Evolutionary conservation across 371 early-diverging fungal species (phyloP), one percentile per base, ranked within the genome.

Genomic region (Mortierella sp.): DNA sequence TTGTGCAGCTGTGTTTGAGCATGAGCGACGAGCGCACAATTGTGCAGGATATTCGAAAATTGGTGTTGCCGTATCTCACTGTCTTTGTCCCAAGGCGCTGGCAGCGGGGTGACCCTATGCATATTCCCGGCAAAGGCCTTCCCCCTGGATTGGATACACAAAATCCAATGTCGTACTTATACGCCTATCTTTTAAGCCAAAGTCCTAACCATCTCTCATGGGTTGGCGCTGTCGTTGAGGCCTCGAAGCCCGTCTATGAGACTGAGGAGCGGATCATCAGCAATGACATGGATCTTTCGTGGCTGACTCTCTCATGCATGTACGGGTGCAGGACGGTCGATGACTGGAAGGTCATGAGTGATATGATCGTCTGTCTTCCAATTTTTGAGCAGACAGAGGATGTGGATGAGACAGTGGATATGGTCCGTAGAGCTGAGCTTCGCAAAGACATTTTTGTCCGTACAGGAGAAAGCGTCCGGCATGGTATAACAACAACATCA

Each of bases 291-390:
- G 87, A 87, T 34, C 65, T 90, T 0, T 79, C 89, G 0, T 78
- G 87, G 56, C 56, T 91, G 17, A 86, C 84, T 0, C 55, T 90
- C 15, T 80, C 89, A 0, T 79, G 86, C 54, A 65, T 84, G 30
- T 90, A 90, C 43, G 81, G 84, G 2, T 83, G 81, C 28, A 58
- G 83, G 30, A 72, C 72, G n/a, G 66, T 57, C 69, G 80, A 58
- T 58, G 80, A 63, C 60, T 79, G 81, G 68, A 82, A 86, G 2
- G 65, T 79, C 41, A 80, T 85, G 58, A 81, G 83, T 4, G 84
- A 87, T n/a, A 82, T 88, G 47, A 86, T 86, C 67, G 90, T 88
- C 58, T 87, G 87, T 39, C 64, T 91, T 2, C 91, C 90, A 3
- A 79, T 86, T n/a, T 87, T 90, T 70, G 81, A 83, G 21, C 73